Evolutionary conservation across 768 basidiomycete genomes (phyloP).

Genomic region (Rhodotorula diobovata): DNA sequence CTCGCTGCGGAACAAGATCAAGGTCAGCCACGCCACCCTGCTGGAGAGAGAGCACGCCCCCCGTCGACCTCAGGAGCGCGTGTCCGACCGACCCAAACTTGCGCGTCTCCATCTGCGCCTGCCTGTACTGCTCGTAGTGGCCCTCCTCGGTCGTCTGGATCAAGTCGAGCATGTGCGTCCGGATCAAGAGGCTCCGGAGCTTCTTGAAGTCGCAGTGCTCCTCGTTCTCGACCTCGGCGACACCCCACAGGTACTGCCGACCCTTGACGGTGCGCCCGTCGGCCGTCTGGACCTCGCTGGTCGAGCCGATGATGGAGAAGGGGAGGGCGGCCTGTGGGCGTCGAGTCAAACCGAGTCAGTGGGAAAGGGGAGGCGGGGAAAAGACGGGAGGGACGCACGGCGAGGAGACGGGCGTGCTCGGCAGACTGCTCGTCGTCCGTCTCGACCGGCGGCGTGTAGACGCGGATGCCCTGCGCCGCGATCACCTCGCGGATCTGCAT

Average conservation of each 20-base stretch:
- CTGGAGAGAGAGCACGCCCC: no score
- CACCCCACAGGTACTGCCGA: constrained; percentile 98
- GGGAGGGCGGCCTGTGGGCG: constrained; percentile 68
- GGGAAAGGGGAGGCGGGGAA: neutral
- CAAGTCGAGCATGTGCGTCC: constrained; percentile 97
- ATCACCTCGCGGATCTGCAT: constrained; percentile 80
- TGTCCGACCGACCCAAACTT: constrained; percentile 69
- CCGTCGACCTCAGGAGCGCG: no score
- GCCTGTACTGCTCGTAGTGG: constrained; percentile 97
- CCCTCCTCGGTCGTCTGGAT: constrained; percentile 91
- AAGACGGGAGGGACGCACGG: constrained; percentile 34
- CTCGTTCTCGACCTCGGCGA: constrained; percentile 99
- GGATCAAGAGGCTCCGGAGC: constrained; percentile 86
- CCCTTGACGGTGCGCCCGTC: constrained; percentile 95
- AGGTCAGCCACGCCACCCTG: no score
- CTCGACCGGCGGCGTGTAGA: constrained; percentile 91
- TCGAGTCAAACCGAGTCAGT: no score
- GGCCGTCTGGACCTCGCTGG: constrained; percentile 81
- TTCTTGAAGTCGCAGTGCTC: constrained; percentile 99
- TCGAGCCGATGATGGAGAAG: constrained; percentile 97
- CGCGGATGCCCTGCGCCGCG: constrained; percentile 82
- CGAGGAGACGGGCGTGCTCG: constrained; percentile 79
- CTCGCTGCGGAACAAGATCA: constrained; percentile 51
- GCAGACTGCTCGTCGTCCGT: constrained; percentile 76
- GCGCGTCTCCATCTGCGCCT: constrained; percentile 98